A percentile compares a stretch with the other conserved stretches of the same genome.
Conservation (phyloP, 495 filamentous ascomycete species). For the Antarctomyces pellizariae region DNA sequence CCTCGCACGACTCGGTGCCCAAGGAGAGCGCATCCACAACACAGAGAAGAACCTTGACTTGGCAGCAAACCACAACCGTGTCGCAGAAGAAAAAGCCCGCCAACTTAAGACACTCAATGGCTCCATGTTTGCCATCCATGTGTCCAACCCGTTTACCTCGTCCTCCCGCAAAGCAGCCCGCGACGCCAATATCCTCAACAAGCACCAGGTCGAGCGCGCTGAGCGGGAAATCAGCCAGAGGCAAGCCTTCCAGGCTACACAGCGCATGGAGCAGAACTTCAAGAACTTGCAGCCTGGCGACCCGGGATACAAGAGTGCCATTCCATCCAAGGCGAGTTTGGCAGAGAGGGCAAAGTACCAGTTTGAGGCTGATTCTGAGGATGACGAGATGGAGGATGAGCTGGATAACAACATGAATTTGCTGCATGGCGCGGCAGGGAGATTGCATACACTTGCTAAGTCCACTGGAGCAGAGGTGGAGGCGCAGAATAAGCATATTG, state of each 20-base stretch:
- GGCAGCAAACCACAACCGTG: constrained; percentile 36
- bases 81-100: constrained; percentile 51
- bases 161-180: constrained; percentile 29
- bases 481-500: constrained; percentile 48
- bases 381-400: constrained; percentile 53
- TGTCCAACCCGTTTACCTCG: constrained; percentile 48
- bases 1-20: constrained; percentile 42
- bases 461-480: constrained; percentile 55
- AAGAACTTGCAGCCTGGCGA: constrained; percentile 19
- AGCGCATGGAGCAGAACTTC: constrained; percentile 36
- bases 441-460: constrained; percentile 40
- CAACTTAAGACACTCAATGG: constrained; percentile 58
- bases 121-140: constrained; percentile 64
- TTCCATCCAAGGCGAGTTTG: constrained; percentile 23
- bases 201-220: constrained; percentile 41
- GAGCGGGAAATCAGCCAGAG: constrained; percentile 40
- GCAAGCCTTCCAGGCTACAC: constrained; percentile 31
- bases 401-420: constrained; percentile 43
- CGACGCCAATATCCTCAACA: constrained; percentile 36
- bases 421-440: constrained; percentile 30
- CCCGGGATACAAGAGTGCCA: constrained; percentile 4
- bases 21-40: constrained; percentile 57
- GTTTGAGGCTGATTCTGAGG: constrained; percentile 54
- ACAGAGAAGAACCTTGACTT: constrained; percentile 53
- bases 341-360: constrained; percentile 54